Evolutionary conservation across 441 rosid genomes (phyloP).

Genomic region (Rhodomyrtus psidioides): DNA sequence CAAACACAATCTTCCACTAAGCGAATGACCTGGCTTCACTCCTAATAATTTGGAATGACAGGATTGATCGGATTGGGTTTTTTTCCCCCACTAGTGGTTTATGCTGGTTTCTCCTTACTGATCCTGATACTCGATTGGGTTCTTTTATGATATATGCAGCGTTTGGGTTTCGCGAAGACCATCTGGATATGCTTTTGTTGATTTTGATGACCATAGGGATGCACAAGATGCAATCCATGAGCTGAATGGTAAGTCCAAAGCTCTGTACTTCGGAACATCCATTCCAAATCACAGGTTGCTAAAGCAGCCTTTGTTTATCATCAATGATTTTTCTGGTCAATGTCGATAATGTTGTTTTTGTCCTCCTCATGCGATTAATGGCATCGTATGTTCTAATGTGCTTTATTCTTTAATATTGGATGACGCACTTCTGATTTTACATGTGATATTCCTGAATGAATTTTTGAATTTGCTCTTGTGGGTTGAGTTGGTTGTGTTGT

Average conservation of each 20-base stretch:
- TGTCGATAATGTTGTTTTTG: not conserved
- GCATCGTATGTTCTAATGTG: not conserved
- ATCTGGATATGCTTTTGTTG: slow-evolving; percentile 65
- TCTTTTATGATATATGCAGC: slow-evolving; percentile 11
- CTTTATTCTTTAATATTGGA: not conserved
- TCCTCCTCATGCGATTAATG: not conserved
- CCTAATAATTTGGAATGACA: not conserved
- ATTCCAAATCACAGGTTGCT: not conserved
- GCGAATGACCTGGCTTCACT: not conserved
- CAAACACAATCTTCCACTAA: not conserved
- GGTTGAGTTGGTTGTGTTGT: not conserved
- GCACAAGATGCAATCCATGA: slow-evolving; percentile 58
- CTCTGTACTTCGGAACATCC: not conserved
- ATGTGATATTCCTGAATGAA: not conserved
- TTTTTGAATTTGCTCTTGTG: not conserved
- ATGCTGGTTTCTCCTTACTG: not conserved
- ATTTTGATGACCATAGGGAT: slow-evolving; percentile 60
- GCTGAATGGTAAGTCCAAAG: slow-evolving; percentile 37
- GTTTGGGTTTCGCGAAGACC: slow-evolving; percentile 73
- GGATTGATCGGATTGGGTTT: not conserved
- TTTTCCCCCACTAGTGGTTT: no score
- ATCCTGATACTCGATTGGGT: not conserved
- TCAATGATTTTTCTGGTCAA: not conserved
- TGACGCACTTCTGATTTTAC: not conserved
- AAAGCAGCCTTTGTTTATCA: not conserved